Percentiles rank a stretch among this genome's conserved stretches.
These are phyloP conservation scores for Cetraspora pellucida DNA, from an alignment of 192 early-diverging fungal species.

Conservation along the genomic window DNA sequence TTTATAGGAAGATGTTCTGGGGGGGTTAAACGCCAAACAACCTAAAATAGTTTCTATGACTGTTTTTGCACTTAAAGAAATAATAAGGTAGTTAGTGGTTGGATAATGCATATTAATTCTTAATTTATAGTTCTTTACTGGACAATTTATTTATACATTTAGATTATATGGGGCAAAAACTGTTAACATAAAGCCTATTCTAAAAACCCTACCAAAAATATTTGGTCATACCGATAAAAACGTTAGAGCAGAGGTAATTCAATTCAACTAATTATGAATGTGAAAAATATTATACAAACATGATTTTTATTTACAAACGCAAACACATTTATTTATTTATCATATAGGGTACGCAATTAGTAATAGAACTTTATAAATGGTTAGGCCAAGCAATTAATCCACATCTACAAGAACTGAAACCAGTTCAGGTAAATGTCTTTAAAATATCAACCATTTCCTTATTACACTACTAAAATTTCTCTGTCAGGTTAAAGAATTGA, in stretches of 20 bases:
- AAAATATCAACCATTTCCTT: not conserved
- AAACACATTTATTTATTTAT: not conserved
- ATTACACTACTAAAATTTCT: not conserved
- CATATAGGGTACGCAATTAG: slow-evolving; percentile 59
- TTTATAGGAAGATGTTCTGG: slow-evolving; percentile 71
- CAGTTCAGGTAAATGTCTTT: slow-evolving; percentile 73
- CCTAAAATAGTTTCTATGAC: slow-evolving; percentile 87
- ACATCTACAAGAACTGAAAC: slow-evolving; percentile 85
- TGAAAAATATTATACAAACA: not conserved
- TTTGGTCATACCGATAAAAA: slow-evolving; percentile 94
- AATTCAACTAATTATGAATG: not conserved
- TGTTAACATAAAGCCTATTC: slow-evolving; percentile 77
- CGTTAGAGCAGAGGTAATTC: slow-evolving; percentile 84
- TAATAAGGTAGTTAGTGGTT: slow-evolving; percentile 53
- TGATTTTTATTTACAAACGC: not conserved
- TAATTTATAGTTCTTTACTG: not conserved
- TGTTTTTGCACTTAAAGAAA: slow-evolving; percentile 61
- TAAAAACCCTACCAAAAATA: slow-evolving; percentile 84
- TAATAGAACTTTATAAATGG: slow-evolving; percentile 92
- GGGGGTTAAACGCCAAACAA: slow-evolving; percentile 82
- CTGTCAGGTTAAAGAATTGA: slow-evolving; percentile 76
- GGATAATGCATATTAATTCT: not conserved
- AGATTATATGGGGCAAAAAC: slow-evolving; percentile 82
- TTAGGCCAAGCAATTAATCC: slow-evolving; percentile 80
- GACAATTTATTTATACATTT: not conserved